Evolutionary conservation across 2,329 filamentous ascomycete species (phyloP).

Genomic region (Penicillium vulpinum): DNA sequence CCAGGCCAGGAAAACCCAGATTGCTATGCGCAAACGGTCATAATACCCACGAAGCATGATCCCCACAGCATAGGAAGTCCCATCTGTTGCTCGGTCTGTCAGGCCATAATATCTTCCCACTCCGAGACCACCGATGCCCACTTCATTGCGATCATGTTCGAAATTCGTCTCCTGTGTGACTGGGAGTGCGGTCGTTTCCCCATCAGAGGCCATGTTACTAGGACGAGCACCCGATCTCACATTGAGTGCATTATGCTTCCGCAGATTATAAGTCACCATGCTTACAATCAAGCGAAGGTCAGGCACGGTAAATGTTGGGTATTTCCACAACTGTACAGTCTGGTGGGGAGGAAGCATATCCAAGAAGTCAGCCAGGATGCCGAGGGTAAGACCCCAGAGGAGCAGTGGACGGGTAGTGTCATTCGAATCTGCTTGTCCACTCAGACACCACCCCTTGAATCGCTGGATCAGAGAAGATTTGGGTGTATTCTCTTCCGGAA

Average conservation of each 20-base stretch:
- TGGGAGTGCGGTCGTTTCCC: conserved; percentile 36
- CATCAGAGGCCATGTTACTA: conserved; percentile 34
- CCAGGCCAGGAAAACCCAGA: conserved; percentile 44
- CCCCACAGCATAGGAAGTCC: conserved; percentile 40
- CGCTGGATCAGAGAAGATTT: conserved; percentile 26
- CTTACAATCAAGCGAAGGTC: conserved; percentile 63
- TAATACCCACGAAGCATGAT: conserved; percentile 49
- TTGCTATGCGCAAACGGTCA: conserved; percentile 40
- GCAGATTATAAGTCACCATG: conserved; percentile 60
- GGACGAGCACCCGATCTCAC: conserved; percentile 35
- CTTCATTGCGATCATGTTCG: conserved; percentile 35
- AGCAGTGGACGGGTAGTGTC: conserved; percentile 53
- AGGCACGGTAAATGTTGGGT: conserved; percentile 65
- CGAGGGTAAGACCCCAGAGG: conserved; percentile 68
- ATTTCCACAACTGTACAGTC: conserved; percentile 63
- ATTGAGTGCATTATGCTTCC: conserved; percentile 49
- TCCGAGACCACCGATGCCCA: conserved; percentile 42
- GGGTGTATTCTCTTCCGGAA: conserved; percentile 36
- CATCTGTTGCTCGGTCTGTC: conserved; percentile 26
- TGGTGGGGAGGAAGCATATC: conserved; percentile 66
- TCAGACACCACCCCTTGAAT: conserved; percentile 30
- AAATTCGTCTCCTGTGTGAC: conserved; percentile 21
- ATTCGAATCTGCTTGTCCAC: conserved; percentile 29
- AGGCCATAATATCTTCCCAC: conserved; percentile 36
- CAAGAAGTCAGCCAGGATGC: conserved; percentile 66